A percentile compares a stretch with the other conserved stretches of the same genome.
These are phyloP conservation scores for Trypanosoma cruzi DNA, from an alignment of 208 protist genomes.

Conservation along the genomic window DNA sequence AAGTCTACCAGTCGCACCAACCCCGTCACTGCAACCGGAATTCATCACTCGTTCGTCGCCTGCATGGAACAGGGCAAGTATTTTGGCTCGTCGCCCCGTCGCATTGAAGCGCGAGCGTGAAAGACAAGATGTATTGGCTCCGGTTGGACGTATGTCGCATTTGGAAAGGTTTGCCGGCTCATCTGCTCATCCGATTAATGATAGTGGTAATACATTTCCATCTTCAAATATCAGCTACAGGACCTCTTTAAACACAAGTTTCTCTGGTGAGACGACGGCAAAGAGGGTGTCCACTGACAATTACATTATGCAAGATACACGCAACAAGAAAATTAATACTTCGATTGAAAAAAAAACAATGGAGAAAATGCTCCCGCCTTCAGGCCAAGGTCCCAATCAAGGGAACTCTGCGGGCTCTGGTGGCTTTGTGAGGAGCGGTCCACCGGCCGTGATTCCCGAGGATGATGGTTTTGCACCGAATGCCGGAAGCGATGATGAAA, in stretches of 20 bases:
- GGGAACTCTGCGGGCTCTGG: no score
- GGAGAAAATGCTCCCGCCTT: background rate
- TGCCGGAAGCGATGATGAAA: conserved; percentile 60
- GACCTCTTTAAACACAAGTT: conserved; percentile 25
- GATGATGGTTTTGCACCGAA: conserved; percentile 73
- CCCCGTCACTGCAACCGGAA: background rate
- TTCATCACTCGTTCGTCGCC: conserved; percentile 11
- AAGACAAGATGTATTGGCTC: background rate
- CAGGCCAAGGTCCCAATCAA: background rate
- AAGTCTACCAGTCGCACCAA: background rate
- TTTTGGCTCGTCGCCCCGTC: conserved; percentile 14
- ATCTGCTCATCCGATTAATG: conserved; percentile 17
- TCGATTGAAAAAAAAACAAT: background rate
- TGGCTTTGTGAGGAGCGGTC: conserved; percentile 54
- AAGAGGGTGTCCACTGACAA: background rate
- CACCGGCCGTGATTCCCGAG: conserved; percentile 52
- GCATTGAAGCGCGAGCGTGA: conserved; percentile 7
- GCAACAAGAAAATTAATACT: background rate
- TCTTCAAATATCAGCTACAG: conserved; percentile 24
- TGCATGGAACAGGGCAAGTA: conserved; percentile 19
- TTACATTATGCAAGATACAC: background rate
- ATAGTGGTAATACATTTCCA: conserved; percentile 22
- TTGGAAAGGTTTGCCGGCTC: background rate
- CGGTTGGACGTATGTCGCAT: background rate
- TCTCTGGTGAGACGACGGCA: conserved; percentile 2